These are phyloP conservation scores for Amphibolis antarctica DNA, from an alignment of 106 monocot species.

Conservation along the genomic window DNA sequence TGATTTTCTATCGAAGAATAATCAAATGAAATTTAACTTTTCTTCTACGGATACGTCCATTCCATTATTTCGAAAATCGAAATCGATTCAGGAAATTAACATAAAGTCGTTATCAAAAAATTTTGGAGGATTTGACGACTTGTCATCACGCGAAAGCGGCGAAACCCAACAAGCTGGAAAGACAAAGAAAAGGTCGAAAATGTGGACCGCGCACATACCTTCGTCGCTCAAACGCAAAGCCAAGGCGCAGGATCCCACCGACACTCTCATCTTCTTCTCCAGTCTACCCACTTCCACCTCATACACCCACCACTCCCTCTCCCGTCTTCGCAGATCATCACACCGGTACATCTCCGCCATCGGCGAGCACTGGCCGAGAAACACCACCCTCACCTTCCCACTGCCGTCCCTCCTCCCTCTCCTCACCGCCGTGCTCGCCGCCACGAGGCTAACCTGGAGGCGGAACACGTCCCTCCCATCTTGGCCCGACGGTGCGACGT, in stretches of 20 bases:
- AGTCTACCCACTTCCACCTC: slow-evolving; percentile 37
- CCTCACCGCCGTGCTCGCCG: slow-evolving; percentile 35
- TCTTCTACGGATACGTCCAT: too few species aligned
- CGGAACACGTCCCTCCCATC: slow-evolving; percentile 34
- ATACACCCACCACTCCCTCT: slow-evolving; percentile 74
- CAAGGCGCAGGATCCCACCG: slow-evolving; percentile 63
- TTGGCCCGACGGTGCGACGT: slow-evolving; percentile 16
- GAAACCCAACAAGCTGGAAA: too few species aligned
- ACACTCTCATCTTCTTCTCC: slow-evolving; percentile 56
- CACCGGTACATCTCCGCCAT: slow-evolving; percentile 78
- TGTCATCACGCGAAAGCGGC: too few species aligned
- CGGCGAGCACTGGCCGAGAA: slow-evolving; percentile 55
- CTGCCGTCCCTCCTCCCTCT: slow-evolving; percentile 27
- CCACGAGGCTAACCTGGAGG: slow-evolving; percentile 60
- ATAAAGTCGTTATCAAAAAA: too few species aligned
- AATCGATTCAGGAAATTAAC: too few species aligned
- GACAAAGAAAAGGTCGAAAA: too few species aligned
- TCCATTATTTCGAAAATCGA: too few species aligned
- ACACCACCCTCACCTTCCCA: slow-evolving; percentile 40
- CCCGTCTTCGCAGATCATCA: slow-evolving; percentile 46
- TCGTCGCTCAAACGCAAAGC: slow-evolving; percentile 45
- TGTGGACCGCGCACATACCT: slow-evolving; percentile 45
- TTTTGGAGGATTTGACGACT: too few species aligned
- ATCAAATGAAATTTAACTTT: too few species aligned
- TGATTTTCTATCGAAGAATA: too few species aligned